Evolutionary conservation across 495 filamentous ascomycete genomes (phyloP).

Genomic region (Aspergillus sclerotiicarbonarius): DNA sequence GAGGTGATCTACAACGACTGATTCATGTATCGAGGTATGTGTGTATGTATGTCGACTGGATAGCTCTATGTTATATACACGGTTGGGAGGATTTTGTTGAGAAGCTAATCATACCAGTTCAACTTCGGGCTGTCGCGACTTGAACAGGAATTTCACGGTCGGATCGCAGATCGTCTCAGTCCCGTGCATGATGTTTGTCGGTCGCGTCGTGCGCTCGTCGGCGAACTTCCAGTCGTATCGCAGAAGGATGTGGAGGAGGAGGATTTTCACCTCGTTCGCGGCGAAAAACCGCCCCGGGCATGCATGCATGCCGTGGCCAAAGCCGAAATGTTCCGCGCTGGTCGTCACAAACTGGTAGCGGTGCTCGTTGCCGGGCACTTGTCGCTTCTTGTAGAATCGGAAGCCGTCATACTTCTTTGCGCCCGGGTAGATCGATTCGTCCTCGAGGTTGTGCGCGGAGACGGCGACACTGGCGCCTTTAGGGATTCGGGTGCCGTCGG

Average conservation of each 20-base stretch:
- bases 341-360: conserved; percentile 46
- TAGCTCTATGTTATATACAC: not conserved
- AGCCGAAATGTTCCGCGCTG: conserved; percentile 40
- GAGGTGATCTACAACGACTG: too few relatives aligned
- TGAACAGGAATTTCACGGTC: conserved; percentile 30
- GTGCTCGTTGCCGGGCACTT: conserved; percentile 41
- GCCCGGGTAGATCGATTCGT: conserved; percentile 43
- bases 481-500: conserved; percentile 34
- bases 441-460: conserved; percentile 31
- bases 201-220: conserved; percentile 18
- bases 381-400: conserved; percentile 46
- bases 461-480: conserved; percentile 36
- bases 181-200: conserved; percentile 27
- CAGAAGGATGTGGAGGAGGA: conserved; percentile 44
- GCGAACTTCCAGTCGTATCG: conserved; percentile 55
- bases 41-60: not conserved
- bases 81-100: conserved; percentile 7
- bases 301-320: conserved; percentile 52
- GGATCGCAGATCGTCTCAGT: conserved; percentile 29
- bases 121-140: conserved; percentile 27
- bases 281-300: conserved; percentile 57
- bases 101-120: conserved; percentile 25
- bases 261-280: conserved; percentile 47
- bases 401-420: conserved; percentile 45
- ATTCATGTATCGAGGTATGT: not conserved